These are phyloP conservation scores for Keithomyces neogunnii DNA, from an alignment of 2,329 filamentous ascomycete genomes.

Conservation along the genomic window DNA sequence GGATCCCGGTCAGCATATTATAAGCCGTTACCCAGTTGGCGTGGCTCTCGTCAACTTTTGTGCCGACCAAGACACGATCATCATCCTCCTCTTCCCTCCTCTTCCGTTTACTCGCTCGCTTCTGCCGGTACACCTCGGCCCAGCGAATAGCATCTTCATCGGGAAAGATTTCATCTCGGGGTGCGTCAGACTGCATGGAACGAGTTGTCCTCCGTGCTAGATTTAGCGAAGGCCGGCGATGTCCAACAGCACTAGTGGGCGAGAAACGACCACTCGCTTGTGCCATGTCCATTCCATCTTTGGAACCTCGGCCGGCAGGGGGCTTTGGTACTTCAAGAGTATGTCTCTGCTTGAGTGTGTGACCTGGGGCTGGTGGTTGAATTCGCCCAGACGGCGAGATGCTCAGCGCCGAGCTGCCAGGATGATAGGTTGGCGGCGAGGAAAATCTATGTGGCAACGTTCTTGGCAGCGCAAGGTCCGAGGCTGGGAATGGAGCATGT, in stretches of 20 bases:
- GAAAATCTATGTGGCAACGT: conserved; percentile 50
- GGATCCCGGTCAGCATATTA: conserved; percentile 98
- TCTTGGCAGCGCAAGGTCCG: conserved; percentile 4
- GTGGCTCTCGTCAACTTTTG: conserved; percentile 95
- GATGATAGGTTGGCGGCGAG: conserved; percentile 50
- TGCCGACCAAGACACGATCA: conserved; percentile 89
- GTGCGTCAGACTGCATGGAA: conserved; percentile 76
- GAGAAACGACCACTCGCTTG: conserved; percentile 77
- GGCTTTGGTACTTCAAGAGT: conserved; percentile 78
- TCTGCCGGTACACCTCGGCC: conserved; percentile 89
- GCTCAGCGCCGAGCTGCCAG: conserved; percentile 26
- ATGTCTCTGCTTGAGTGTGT: conserved; percentile 69
- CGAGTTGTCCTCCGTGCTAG: conserved; percentile 73
- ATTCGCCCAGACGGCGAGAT: conserved; percentile 41
- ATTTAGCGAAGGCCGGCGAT: conserved; percentile 73
- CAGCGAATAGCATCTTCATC: conserved; percentile 89
- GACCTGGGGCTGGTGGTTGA: conserved; percentile 35
- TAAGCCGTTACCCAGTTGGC: conserved; percentile 97
- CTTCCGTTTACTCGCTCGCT: conserved; percentile 78
- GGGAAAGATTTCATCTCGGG: conserved; percentile 72
- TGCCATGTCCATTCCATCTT: conserved; percentile 59
- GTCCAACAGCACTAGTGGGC: conserved; percentile 45
- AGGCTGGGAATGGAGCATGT: conserved; percentile 1
- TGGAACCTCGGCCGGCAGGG: conserved; percentile 57
- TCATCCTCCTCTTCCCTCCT: conserved; percentile 83